These are phyloP conservation scores for Chrysanthemum makinoi DNA, from an alignment of 129 eudicot genomes.

Conservation along the genomic window DNA sequence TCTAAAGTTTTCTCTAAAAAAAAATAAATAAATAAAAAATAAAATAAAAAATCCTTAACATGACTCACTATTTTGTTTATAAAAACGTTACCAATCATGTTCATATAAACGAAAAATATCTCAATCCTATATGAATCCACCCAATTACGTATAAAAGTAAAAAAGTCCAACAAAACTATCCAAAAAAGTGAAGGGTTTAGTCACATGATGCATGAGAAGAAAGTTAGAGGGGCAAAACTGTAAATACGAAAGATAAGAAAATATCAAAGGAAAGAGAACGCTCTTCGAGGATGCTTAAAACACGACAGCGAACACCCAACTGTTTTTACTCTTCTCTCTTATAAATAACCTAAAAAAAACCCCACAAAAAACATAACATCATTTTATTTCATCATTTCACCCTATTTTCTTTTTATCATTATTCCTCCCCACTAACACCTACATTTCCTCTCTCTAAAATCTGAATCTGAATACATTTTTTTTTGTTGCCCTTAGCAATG, in stretches of 20 bases:
- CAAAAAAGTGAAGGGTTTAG: neutral
- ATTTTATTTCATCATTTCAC: too few relatives aligned
- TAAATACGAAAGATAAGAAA: neutral
- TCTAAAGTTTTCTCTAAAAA: too few relatives aligned
- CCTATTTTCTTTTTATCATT: too few relatives aligned
- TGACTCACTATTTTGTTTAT: too few relatives aligned
- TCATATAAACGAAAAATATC: too few relatives aligned
- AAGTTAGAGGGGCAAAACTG: constrained; percentile 8
- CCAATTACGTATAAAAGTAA: neutral
- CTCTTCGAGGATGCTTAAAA: constrained; percentile 23
- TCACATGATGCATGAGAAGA: neutral
- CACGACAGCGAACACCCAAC: constrained; percentile 38
- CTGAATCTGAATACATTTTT: neutral
- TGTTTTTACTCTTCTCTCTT: constrained; percentile 1
- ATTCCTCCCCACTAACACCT: too few relatives aligned
- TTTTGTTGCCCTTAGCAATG: neutral
- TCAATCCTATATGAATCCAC: too few relatives aligned
- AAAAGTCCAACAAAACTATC: neutral
- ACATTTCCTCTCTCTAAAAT: neutral
- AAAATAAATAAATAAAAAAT: too few relatives aligned
- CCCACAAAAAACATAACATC: too few relatives aligned
- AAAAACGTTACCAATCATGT: too few relatives aligned
- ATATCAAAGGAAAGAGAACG: constrained; percentile 21
- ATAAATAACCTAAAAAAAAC: too few relatives aligned
- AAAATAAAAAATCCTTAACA: too few relatives aligned